These are phyloP conservation scores for Pythium grandisporangium DNA, from an alignment of 352 stramenopile species.

Conservation along the genomic window DNA sequence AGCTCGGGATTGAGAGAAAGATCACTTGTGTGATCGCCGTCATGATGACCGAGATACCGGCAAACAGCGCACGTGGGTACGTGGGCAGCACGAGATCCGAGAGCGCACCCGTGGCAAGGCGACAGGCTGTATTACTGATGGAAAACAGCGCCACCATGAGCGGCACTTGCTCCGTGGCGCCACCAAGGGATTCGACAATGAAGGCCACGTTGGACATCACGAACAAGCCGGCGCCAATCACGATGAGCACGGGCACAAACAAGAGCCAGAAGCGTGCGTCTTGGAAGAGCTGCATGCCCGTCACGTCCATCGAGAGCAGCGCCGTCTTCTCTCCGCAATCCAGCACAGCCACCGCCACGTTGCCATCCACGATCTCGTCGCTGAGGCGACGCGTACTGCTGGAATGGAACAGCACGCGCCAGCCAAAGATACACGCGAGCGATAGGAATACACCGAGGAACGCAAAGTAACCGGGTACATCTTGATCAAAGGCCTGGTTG, in stretches of 20 bases:
- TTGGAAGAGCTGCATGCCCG: constrained; percentile 33
- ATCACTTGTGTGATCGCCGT: constrained; percentile 32
- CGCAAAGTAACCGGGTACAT: constrained; percentile 64
- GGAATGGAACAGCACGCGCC: constrained; percentile 30
- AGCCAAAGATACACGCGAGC: constrained; percentile 33
- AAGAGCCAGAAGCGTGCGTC: constrained; percentile 71
- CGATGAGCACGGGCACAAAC: constrained; percentile 65
- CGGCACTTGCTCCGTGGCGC: constrained; percentile 48
- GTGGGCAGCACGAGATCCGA: constrained; percentile 40
- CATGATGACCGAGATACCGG: constrained; percentile 29
- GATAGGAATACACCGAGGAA: constrained; percentile 59
- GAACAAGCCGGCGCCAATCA: constrained; percentile 58
- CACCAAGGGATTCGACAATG: constrained; percentile 67
- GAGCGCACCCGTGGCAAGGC: constrained; percentile 40
- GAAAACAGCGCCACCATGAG: constrained; percentile 75
- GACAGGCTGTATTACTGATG: constrained; percentile 57
- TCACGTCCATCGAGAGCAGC: constrained; percentile 33
- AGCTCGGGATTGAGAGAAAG: constrained; percentile 42
- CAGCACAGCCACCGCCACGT: constrained; percentile 14
- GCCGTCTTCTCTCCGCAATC: constrained; percentile 8
- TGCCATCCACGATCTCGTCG: constrained; percentile 29
- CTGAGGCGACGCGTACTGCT: constrained; percentile 23
- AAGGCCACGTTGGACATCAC: constrained; percentile 84
- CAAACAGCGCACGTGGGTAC: constrained; percentile 53
- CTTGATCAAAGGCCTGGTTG: constrained; percentile 38